phyloP scores from a whole-genome alignment of 257 asterid species.

The Nicotiana tomentosiformis region DNA sequence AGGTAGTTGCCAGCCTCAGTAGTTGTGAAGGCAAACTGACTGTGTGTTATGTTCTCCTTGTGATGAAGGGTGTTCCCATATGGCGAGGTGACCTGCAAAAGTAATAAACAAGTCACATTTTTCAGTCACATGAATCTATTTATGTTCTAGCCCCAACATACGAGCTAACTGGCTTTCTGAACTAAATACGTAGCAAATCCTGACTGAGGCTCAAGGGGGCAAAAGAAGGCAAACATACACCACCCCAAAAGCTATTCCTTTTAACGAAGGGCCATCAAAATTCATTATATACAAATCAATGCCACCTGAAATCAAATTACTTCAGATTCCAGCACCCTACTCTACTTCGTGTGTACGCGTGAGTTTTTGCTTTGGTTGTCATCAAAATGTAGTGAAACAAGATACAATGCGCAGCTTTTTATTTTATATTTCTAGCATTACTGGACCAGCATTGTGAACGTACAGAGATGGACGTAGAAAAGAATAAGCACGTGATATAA shows the following conservation, averaged over 20 bases:
- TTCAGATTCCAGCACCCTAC: background rate
- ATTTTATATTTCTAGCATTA: background rate
- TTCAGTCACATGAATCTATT: background rate
- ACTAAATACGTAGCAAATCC: background rate
- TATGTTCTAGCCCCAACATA: background rate
- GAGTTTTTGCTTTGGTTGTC: background rate
- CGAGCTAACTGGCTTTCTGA: background rate
- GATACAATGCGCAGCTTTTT: background rate
- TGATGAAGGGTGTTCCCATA: constrained; percentile 68
- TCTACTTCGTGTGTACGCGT: background rate
- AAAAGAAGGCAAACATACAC: background rate
- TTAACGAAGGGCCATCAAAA: background rate
- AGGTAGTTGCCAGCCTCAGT: constrained; percentile 71
- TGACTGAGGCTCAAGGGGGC: background rate
- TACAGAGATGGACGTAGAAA: background rate
- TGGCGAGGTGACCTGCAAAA: constrained; percentile 66
- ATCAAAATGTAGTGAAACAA: background rate
- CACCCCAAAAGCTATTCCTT: background rate
- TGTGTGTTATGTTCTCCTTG: constrained; percentile 59
- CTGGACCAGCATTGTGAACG: background rate
- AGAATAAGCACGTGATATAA: background rate
- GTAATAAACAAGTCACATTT: background rate
- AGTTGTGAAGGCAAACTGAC: constrained; percentile 84
- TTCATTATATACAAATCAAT: background rate
- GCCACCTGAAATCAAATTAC: background rate